Base-by-base conservation (phyloP, 148 eudicot genomes). In the Pharnaceum exiguum region DNA sequence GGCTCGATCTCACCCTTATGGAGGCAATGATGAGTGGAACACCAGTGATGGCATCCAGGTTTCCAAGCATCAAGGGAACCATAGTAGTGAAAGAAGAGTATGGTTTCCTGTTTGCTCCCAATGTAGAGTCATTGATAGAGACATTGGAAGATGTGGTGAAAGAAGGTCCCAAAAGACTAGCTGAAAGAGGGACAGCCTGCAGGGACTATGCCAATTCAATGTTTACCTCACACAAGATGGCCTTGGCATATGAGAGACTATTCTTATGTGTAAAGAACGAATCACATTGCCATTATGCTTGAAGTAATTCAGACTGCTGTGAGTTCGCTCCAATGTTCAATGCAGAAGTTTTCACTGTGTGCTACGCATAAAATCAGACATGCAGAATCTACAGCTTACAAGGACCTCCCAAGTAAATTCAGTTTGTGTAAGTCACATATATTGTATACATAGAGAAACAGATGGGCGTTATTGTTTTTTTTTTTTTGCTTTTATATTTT, bases 11-110 rank as follows among this genome's bases (percentile, higher is more conserved):
- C 0, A 86, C 95, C 9, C 80, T 86, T 2, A 86, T 86, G 95
- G 95, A 86, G 71, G 84, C 89, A 0, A 83, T 86, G 89, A 70
- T 89, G 83, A 81, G 77, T 44, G 96, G 96, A 17, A 89, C 82
- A 11, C 85, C 96, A 0, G 81, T 89, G 7, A 75, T 89, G 90
- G 90, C 96, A 0, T 89, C 96, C 10, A 70, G 90, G 55, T 89
- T 77, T 54, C 85, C 94, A 0, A 89, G 94, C 65, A 89, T 89
- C 5, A 89, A 81, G 71, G 87, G 96, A 25, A 82, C 96, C 2
- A 71, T 89, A n/a, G 61, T 89, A 28, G 94, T 85, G 17, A 65
- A 83, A n/a, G 82, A 84, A 22, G 86, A 84, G 67, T 87, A 73
- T 22, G 96, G 96, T 15, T 84, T 79, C 67, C 60, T 87, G 89